phyloP scores from a whole-genome alignment of 2,329 filamentous ascomycete genomes.

The Gyromitra esculenta region DNA sequence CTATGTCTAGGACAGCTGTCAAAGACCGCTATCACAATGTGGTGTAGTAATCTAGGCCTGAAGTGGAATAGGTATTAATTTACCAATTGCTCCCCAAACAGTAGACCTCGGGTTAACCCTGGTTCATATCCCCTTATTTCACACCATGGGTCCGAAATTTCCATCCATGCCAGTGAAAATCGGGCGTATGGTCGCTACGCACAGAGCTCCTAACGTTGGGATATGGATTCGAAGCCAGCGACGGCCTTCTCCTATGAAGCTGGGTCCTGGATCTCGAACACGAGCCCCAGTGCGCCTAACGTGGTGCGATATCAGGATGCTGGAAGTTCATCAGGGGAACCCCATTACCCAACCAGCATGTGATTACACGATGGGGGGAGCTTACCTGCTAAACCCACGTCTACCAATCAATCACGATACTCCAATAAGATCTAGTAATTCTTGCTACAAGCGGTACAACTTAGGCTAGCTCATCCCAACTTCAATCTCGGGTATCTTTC shows the following conservation, averaged over 20 bases:
- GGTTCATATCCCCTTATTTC: not conserved
- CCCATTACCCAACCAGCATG: not conserved
- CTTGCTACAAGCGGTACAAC: not conserved
- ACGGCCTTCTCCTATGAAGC: not conserved
- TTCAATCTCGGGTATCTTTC: conserved; percentile 2
- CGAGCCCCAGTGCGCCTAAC: not conserved
- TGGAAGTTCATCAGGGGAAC: not conserved
- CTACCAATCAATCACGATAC: not conserved
- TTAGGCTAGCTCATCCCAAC: not conserved
- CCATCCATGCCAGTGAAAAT: conserved; percentile 4
- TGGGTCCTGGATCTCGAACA: not conserved
- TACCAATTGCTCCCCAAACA: not conserved
- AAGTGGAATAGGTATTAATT: not conserved
- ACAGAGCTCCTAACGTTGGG: not conserved
- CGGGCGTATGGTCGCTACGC: not conserved
- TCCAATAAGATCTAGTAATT: not conserved
- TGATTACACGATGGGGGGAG: not conserved
- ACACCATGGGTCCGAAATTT: not conserved
- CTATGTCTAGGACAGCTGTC: not conserved
- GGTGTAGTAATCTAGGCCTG: not conserved
- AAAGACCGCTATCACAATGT: not conserved
- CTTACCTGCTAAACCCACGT: not conserved
- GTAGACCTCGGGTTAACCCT: not conserved
- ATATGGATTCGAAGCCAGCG: not conserved
- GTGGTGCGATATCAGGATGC: not conserved